Evolutionary conservation across 495 filamentous ascomycete species (phyloP), one percentile per base, ranked within the genome.

Genomic region (Pseudevernia furfuracea): DNA sequence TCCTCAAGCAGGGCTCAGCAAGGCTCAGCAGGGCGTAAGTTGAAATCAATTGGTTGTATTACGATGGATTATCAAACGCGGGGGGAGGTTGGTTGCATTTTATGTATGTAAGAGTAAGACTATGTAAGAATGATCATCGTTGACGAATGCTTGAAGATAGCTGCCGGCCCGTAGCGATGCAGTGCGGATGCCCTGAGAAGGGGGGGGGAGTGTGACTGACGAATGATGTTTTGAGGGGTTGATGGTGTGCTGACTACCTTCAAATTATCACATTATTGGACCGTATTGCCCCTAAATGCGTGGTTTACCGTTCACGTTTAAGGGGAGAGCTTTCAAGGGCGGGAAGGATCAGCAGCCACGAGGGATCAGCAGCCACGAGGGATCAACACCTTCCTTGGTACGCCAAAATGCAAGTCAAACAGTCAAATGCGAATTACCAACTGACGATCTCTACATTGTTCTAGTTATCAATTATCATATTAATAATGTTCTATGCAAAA

Each of bases 321-420:
- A 12, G 25, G 23, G 32, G 21, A 11, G 19, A 17, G 15, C 6
- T 43, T 23, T 57, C 23, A 44, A 21, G 30, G 36, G 49, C 25
- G 52, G 19, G 37, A 43, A 62, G 8, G 61, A 63, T 57, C 48
- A 57, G 44, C 48, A 57, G 34, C 30, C 61, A 63, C 61, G 61
- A 36, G 34, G 34, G 34, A 36, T 36, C 34, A 36, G 8, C 34
- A 0, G 8, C 8, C 1, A 4, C 34, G 8, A 36, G 34, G 34
- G 4, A 4, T 7, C 15, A 34, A 7, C 15, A n/a, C n/a, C n/a
- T n/a, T n/a, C 30, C 14, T 32, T 55, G 52, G 52, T 32, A 56
- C 52, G 61, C 49, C 41, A 46, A 36, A 39, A 56, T 56, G 37
- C 49, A 43, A 43, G 49, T 34, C 38, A 44, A 58, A 32, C 32